These are phyloP conservation scores for Tylopilus vinaceipallidus DNA, from an alignment of 768 basidiomycete species.

Conservation along the genomic window DNA sequence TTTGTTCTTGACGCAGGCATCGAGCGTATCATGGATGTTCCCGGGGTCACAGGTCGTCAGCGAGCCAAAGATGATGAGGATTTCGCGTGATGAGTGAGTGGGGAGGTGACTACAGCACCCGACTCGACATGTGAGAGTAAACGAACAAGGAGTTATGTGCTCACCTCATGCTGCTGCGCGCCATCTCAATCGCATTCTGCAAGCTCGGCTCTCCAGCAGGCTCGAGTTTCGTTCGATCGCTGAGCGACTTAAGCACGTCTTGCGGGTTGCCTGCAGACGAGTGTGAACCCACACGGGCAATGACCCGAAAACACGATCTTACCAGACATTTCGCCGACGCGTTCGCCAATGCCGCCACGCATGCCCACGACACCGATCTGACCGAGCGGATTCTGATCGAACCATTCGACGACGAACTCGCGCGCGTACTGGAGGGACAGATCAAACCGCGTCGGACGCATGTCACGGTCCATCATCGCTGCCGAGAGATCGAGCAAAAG, in stretches of 20 bases:
- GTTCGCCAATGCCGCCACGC: conserved; percentile 87
- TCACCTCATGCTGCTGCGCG: conserved; percentile 88
- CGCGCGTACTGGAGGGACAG: conserved; percentile 86
- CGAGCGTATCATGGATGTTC: conserved; percentile 93
- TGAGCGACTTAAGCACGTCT: conserved; percentile 85
- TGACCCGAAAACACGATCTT: conserved; percentile 19
- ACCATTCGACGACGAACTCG: conserved; percentile 95
- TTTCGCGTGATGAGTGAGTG: conserved; percentile 94
- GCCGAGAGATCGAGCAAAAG: conserved; percentile 89
- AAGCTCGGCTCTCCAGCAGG: conserved; percentile 92
- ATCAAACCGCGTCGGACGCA: conserved; percentile 93
- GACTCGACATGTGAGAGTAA: conserved; percentile 7
- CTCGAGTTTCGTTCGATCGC: conserved; percentile 84
- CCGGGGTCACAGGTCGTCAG: conserved; percentile 96
- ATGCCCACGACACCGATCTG: conserved; percentile 96
- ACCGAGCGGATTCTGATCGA: conserved; percentile 97
- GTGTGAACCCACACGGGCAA: background rate
- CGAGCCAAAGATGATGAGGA: conserved; percentile 91
- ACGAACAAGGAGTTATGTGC: background rate
- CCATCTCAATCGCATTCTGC: conserved; percentile 98
- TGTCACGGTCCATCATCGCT: conserved; percentile 94
- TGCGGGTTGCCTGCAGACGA: conserved; percentile 80
- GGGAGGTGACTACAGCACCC: conserved; percentile 78
- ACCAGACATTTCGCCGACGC: conserved; percentile 93
- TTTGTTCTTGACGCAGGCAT: conserved; percentile 76